phyloP scores from a whole-genome alignment of 2,329 filamentous ascomycete species.

The Aspergillus glaucus region DNA sequence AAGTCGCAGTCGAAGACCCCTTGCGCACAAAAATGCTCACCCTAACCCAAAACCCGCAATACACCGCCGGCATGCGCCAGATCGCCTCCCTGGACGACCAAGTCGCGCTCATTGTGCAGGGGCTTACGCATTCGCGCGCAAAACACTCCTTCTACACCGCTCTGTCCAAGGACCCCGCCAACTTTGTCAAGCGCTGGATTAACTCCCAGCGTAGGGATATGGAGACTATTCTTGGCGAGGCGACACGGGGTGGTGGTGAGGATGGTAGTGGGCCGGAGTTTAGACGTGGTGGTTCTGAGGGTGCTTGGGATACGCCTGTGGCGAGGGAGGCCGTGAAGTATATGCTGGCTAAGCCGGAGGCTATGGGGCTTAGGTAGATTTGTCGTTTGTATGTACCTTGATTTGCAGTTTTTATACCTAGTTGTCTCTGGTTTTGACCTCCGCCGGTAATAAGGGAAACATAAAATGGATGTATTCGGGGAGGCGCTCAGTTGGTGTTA shows the following conservation, averaged over 20 bases:
- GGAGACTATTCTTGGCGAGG: slow-evolving; percentile 80
- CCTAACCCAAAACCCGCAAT: slow-evolving; percentile 63
- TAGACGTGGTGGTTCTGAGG: slow-evolving; percentile 46
- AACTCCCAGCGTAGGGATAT: slow-evolving; percentile 86
- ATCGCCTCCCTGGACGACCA: slow-evolving; percentile 77
- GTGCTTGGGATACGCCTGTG: slow-evolving; percentile 57
- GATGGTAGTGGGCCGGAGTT: slow-evolving; percentile 47
- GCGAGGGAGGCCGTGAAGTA: slow-evolving; percentile 58
- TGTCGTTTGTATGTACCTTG: slow-evolving; percentile 7
- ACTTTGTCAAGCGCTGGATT: slow-evolving; percentile 81
- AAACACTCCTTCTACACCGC: slow-evolving; percentile 83
- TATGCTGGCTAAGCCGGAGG: slow-evolving; percentile 49
- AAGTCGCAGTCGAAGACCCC: slow-evolving; percentile 77
- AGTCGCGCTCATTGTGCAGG: slow-evolving; percentile 74
- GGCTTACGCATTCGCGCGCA: slow-evolving; percentile 75
- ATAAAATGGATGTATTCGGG: not conserved
- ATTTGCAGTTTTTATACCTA: slow-evolving; percentile 6
- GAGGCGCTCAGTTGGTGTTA: slow-evolving; percentile 7
- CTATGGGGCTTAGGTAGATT: slow-evolving; percentile 19
- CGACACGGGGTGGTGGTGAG: slow-evolving; percentile 52
- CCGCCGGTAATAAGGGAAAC: slow-evolving; percentile 7
- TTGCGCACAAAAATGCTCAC: slow-evolving; percentile 61
- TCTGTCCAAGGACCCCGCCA: slow-evolving; percentile 72
- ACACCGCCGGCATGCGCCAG: slow-evolving; percentile 66
- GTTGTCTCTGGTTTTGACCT: not conserved